Conservation (phyloP, 2,329 filamentous ascomycete species). For the Verticillium klebahnii region DNA sequence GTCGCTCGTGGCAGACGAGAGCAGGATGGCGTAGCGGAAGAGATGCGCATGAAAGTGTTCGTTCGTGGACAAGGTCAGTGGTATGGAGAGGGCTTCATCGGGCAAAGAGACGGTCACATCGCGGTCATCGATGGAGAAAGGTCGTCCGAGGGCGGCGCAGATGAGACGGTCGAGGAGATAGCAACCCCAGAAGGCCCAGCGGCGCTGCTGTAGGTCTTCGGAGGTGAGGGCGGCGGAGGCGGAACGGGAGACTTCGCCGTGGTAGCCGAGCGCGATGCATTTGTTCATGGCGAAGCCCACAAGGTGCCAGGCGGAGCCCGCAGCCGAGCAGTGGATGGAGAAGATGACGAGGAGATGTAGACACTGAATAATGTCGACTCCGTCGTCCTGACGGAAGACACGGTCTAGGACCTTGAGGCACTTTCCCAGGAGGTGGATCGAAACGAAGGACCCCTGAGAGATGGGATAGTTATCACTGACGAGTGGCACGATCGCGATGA, state of each 20-base stretch:
- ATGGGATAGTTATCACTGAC: constrained; percentile 11
- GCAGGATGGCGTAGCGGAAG: constrained; percentile 4
- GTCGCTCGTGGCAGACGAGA: neutral
- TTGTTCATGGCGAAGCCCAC: constrained; percentile 12
- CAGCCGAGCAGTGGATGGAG: constrained; percentile 11
- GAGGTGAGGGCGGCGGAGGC: neutral
- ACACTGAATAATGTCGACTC: constrained; percentile 11
- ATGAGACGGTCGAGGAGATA: constrained; percentile 7
- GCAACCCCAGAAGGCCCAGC: constrained; percentile 10
- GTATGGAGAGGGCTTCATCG: neutral
- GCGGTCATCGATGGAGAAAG: constrained; percentile 5
- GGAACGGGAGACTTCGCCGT: neutral
- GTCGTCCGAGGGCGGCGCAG: constrained; percentile 6
- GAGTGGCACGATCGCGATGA: constrained; percentile 9
- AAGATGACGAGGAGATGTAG: constrained; percentile 9
- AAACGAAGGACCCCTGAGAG: constrained; percentile 9
- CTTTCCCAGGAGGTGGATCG: constrained; percentile 8
- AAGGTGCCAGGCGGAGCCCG: constrained; percentile 11
- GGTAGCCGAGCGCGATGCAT: constrained; percentile 7
- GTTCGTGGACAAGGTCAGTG: too few relatives aligned
- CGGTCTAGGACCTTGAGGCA: constrained; percentile 9
- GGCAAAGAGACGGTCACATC: constrained; percentile 5
- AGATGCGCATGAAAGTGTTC: constrained; percentile 2
- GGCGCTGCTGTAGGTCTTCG: constrained; percentile 4
- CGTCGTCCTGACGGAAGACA: constrained; percentile 10